phyloP scores from a whole-genome alignment of 805 yeast genomes.

The Blastobotrys terrestris region DNA sequence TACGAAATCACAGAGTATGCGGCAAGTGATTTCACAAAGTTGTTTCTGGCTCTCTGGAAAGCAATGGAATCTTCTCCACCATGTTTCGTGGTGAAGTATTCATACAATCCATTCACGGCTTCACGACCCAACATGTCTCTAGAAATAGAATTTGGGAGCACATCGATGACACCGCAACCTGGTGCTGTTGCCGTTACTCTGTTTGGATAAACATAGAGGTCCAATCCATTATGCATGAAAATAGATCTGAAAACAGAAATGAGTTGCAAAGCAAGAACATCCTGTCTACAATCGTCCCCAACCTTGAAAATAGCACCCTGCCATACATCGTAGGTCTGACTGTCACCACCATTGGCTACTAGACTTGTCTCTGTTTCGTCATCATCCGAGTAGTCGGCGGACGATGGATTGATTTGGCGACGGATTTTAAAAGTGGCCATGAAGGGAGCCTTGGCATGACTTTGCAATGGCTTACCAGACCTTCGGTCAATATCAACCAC shows the following conservation, averaged over 20 bases:
- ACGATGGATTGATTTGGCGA: conserved; percentile 38
- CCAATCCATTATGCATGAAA: conserved; percentile 84
- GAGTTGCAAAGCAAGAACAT: conserved; percentile 86
- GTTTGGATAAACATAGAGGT: conserved; percentile 85
- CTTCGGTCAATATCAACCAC: conserved; percentile 86
- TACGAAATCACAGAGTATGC: conserved; percentile 89
- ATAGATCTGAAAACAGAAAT: conserved; percentile 87
- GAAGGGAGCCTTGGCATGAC: conserved; percentile 98
- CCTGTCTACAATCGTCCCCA: conserved; percentile 99
- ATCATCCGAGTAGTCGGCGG: conserved; percentile 12
- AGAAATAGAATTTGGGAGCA: conserved; percentile 87
- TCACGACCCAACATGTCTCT: conserved; percentile 99
- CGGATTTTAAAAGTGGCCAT: conserved; percentile 90
- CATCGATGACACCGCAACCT: conserved; percentile 98
- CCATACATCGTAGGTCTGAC: conserved; percentile 57
- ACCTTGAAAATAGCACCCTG: conserved; percentile 97
- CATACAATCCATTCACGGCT: conserved; percentile 94
- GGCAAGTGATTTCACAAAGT: conserved; percentile 88
- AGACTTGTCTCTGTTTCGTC: conserved; percentile 14
- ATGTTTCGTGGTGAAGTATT: conserved; percentile 83
- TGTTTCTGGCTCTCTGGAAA: conserved; percentile 86
- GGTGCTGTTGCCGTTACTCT: conserved; percentile 98
- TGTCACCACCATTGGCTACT: conserved; percentile 17
- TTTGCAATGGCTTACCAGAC: conserved; percentile 90
- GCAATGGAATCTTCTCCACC: conserved; percentile 91